Conservation (phyloP, 345 rosid genomes). For the Heritiera littoralis region DNA sequence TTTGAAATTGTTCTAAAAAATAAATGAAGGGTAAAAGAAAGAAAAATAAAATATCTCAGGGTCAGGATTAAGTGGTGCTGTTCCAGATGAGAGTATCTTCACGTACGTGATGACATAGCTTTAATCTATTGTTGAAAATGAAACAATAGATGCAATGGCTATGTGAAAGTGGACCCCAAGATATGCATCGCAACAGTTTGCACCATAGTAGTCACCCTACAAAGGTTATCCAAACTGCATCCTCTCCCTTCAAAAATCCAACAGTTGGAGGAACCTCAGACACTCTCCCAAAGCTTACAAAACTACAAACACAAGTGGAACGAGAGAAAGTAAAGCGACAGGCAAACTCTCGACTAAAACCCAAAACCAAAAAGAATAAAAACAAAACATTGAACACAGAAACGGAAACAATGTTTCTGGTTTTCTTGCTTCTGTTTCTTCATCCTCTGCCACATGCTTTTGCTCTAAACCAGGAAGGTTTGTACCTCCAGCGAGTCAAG, state of each 20-base stretch:
- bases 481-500: slow-evolving; percentile 63
- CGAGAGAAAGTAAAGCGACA: neutral
- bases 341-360: neutral
- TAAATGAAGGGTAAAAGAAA: no score
- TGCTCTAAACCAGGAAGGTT: slow-evolving; percentile 73
- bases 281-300: neutral
- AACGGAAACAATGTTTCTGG: slow-evolving; percentile 34
- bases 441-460: slow-evolving; percentile 19
- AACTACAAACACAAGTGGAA: neutral
- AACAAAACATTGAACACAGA: neutral
- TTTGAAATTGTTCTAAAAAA: no score
- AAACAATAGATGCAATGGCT: no score
- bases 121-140: no score
- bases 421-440: slow-evolving; percentile 35
- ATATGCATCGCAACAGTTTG: no score
- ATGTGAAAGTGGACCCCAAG: neutral
- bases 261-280: neutral
- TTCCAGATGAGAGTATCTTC: no score
- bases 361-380: no score
- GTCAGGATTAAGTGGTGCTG: no score
- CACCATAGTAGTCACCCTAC: no score
- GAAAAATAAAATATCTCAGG: no score
- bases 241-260: neutral
- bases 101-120: no score
- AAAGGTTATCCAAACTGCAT: neutral